phyloP scores from a whole-genome alignment of 495 filamentous ascomycete species.

The Talaromyces stipitatus region DNA sequence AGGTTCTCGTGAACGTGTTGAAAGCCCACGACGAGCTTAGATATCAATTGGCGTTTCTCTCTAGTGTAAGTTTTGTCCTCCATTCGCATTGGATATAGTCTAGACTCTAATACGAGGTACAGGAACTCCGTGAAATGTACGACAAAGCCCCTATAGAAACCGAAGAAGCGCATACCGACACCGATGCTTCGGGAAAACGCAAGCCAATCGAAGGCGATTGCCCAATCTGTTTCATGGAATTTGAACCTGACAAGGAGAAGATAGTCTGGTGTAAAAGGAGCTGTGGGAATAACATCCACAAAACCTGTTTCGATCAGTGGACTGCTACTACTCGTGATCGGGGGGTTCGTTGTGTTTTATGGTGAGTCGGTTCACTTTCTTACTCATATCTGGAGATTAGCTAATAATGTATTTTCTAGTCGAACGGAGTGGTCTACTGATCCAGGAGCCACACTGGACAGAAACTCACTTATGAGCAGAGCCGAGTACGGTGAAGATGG shows the following conservation, averaged over 20 bases:
- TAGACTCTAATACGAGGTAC: not conserved
- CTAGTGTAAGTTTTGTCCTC: constrained; percentile 29
- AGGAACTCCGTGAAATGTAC: constrained; percentile 21
- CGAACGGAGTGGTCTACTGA: constrained; percentile 57
- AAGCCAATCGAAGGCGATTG: constrained; percentile 67
- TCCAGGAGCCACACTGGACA: constrained; percentile 31
- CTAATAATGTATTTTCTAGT: constrained; percentile 18
- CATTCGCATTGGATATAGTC: too few relatives aligned
- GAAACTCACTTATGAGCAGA: constrained; percentile 29
- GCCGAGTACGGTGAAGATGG: constrained; percentile 44
- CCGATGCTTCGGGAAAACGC: constrained; percentile 34
- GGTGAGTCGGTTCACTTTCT: constrained; percentile 23
- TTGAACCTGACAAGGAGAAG: constrained; percentile 46
- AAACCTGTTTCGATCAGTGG: constrained; percentile 66
- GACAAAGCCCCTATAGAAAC: constrained; percentile 25
- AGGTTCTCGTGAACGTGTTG: constrained; percentile 58
- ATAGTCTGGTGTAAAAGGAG: constrained; percentile 65
- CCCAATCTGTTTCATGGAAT: constrained; percentile 69
- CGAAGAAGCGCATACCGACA: constrained; percentile 13
- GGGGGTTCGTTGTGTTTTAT: constrained; percentile 60
- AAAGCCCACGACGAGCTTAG: constrained; percentile 54
- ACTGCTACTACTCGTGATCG: constrained; percentile 42
- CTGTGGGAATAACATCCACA: constrained; percentile 77
- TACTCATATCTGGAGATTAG: not conserved
- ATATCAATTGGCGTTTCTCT: constrained; percentile 69